phyloP scores from a whole-genome alignment of 2,329 filamentous ascomycete species.

The Colletotrichum sp. region DNA sequence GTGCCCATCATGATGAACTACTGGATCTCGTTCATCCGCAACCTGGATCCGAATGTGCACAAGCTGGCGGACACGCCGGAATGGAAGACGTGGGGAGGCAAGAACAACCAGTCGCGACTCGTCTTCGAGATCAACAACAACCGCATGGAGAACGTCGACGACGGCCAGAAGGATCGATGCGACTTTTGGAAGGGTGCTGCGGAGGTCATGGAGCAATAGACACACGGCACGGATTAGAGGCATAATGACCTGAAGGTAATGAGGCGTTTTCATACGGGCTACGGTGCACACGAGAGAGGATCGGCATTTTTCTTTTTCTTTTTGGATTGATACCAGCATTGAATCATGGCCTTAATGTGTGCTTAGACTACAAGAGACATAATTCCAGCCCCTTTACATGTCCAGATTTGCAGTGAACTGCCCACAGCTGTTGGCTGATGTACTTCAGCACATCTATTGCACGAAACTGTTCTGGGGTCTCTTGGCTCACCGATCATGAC shows the following conservation, averaged over 20 bases:
- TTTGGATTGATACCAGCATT: background rate
- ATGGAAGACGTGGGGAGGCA: conserved; percentile 44
- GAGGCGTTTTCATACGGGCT: background rate
- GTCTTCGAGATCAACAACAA: conserved; percentile 44
- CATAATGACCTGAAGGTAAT: background rate
- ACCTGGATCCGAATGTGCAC: conserved; percentile 47
- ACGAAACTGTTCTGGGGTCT: background rate
- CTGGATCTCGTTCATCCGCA: conserved; percentile 52
- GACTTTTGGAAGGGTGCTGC: conserved; percentile 45
- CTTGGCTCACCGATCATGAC: background rate
- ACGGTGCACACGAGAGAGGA: background rate
- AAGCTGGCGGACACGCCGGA: conserved; percentile 36
- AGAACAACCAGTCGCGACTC: conserved; percentile 33
- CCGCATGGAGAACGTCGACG: conserved; percentile 42
- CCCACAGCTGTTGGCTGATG: background rate
- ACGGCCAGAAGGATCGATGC: conserved; percentile 41
- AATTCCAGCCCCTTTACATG: background rate
- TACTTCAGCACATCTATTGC: background rate
- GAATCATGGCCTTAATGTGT: background rate
- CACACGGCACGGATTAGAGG: background rate
- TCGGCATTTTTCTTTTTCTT: background rate
- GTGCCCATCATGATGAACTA: conserved; percentile 54
- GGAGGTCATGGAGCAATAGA: conserved; percentile 27
- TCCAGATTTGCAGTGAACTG: background rate
- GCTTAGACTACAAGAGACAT: background rate